Conservation (phyloP, 2,329 filamentous ascomycete species). For the Alternaria sp. region DNA sequence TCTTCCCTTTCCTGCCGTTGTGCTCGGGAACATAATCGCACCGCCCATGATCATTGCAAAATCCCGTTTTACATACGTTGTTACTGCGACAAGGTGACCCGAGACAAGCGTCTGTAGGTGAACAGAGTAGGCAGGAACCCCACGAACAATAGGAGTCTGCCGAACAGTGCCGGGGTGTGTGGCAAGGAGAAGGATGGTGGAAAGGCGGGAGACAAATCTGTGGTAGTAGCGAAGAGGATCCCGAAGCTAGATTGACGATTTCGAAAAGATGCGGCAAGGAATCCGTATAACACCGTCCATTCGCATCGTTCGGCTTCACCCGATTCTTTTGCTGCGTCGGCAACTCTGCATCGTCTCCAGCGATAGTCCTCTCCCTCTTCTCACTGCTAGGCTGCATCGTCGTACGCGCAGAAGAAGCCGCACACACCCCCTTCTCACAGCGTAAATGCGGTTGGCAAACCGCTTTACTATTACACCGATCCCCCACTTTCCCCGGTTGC, state of each 20-base stretch:
- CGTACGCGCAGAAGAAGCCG: slow-evolving; percentile 26
- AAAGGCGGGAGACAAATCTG: slow-evolving; percentile 20
- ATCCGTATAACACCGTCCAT: slow-evolving; percentile 33
- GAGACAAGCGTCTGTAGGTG: slow-evolving; percentile 30
- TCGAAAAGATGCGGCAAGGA: slow-evolving; percentile 22
- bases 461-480: slow-evolving; percentile 40
- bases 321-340: neutral
- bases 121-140: slow-evolving; percentile 40
- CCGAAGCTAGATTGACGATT: neutral
- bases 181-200: slow-evolving; percentile 36
- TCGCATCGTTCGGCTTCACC: slow-evolving; percentile 18
- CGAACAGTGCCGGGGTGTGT: slow-evolving; percentile 35
- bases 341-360: slow-evolving; percentile 1
- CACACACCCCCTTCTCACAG: slow-evolving; percentile 36
- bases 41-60: slow-evolving; percentile 40
- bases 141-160: slow-evolving; percentile 42
- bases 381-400: slow-evolving; percentile 23
- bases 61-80: slow-evolving; percentile 46
- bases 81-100: slow-evolving; percentile 38
- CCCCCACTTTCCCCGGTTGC: slow-evolving; percentile 41
- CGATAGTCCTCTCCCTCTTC: slow-evolving; percentile 2
- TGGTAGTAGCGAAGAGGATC: neutral
- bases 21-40: slow-evolving; percentile 38
- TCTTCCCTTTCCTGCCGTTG: slow-evolving; percentile 25
- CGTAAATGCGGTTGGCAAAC: slow-evolving; percentile 40